Evolutionary conservation across 2,329 filamentous ascomycete species (phyloP), one percentile per base, ranked within the genome.

Genomic region (Pyrenophora graminea): DNA sequence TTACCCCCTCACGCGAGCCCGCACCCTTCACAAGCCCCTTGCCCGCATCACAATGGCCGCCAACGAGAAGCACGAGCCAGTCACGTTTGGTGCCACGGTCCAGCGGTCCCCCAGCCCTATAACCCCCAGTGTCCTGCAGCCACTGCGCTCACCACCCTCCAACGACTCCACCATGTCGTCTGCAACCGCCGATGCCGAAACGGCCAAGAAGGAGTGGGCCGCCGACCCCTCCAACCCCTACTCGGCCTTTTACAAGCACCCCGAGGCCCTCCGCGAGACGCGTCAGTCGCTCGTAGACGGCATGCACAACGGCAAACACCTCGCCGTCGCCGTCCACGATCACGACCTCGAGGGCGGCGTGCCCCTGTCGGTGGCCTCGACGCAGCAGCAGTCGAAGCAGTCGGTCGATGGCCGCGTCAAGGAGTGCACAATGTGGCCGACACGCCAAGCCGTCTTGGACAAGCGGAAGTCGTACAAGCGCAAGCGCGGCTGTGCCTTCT

Each of bases 391-490:
- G 25, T 69, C 68, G 53, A 76, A 75, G 56, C 55, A 70, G 47
- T 71, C 67, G 21, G 69, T 79, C 55, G 76, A 78, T 54, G 73
- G 69, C 45, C 64, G 71, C 45, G 60, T 64, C 58, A 78, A 78
- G 63, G 78, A 80, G 53, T 79, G 77, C 73, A 76, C 73, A 57
- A 79, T 80, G 77, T 80, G 78, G 78, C 78, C 78, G 6, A 76
- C 76, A 36, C 74, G 74, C 58, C 73, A 78, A 64, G 77, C 77
- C 27, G 72, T 80, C 49, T 68, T 75, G 60, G 72, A 77, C 58
- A 74, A 73, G 63, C 70, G 72, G 49, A 71, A 70, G 63, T 60
- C 58, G 34, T 69, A 71, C 62, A 71, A 76, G 66, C 65, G 72
- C 39, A 64, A 63, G 40, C 69, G 67, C 41, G 72, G 72, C 56